These are phyloP conservation scores for Penicillium maclennaniae DNA, from an alignment of 495 filamentous ascomycete genomes.

Conservation along the genomic window DNA sequence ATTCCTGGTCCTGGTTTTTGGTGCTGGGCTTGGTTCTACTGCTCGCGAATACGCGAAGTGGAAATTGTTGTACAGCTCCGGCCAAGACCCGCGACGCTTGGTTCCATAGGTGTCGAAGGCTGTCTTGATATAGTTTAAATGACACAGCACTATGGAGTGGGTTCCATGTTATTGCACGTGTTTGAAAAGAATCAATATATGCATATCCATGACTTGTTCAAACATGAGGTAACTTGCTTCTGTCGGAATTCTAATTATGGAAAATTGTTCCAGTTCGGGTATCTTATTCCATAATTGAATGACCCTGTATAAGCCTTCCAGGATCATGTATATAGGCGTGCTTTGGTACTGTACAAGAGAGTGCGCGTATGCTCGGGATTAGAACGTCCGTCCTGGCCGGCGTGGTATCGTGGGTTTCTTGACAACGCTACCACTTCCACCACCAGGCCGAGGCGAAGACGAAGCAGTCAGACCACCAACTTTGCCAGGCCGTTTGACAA, in stretches of 20 bases:
- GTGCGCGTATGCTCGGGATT: not conserved
- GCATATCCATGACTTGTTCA: not conserved
- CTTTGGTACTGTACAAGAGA: constrained; percentile 2
- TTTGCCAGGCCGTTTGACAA: constrained; percentile 33
- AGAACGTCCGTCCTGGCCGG: constrained; percentile 53
- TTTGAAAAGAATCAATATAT: not conserved
- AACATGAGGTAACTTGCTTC: not conserved
- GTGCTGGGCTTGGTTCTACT: not conserved
- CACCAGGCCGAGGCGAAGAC: constrained; percentile 38
- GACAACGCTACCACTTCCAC: constrained; percentile 45
- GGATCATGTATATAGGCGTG: not conserved
- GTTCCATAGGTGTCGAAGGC: not conserved
- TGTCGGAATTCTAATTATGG: too few relatives aligned
- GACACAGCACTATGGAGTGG: not conserved
- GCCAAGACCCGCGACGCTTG: not conserved
- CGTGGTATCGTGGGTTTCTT: constrained; percentile 58
- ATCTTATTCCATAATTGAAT: constrained; percentile 1
- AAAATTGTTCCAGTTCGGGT: too few relatives aligned
- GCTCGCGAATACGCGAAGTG: not conserved
- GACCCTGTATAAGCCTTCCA: not conserved
- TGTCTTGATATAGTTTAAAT: not conserved
- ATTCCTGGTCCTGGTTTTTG: not conserved
- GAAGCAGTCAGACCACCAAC: constrained; percentile 42
- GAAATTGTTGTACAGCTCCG: not conserved
- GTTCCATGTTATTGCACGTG: not conserved